These are phyloP conservation scores for Microthlaspi erraticum DNA, from an alignment of 345 rosid genomes.

Conservation along the genomic window DNA sequence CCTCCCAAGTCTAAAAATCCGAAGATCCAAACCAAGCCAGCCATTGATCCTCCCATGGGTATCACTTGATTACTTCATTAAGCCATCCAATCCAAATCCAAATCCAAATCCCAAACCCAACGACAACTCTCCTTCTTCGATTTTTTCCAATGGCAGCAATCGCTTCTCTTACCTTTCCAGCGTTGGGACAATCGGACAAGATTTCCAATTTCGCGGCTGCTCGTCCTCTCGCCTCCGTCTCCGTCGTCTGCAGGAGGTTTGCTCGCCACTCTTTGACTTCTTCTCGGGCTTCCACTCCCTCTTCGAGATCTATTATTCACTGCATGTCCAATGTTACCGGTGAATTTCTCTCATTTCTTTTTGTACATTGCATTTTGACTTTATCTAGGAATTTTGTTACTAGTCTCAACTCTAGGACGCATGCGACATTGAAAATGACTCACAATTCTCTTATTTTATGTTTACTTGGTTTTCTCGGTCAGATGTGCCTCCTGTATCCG, in stretches of 20 bases:
- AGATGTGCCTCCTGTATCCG: slow-evolving; percentile 88
- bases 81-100: neutral
- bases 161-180: slow-evolving; percentile 72
- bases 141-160: slow-evolving; percentile 57
- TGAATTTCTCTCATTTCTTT: slow-evolving; percentile 31
- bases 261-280: slow-evolving; percentile 46
- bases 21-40: slow-evolving; percentile 27
- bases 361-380: neutral
- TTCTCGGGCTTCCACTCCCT: slow-evolving; percentile 45
- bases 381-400: no score
- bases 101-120: neutral
- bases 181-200: slow-evolving; percentile 57
- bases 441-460: no score
- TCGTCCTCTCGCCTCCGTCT: slow-evolving; percentile 50
- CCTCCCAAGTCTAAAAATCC: slow-evolving; percentile 13
- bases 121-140: slow-evolving; percentile 1
- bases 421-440: neutral
- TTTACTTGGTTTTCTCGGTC: slow-evolving; percentile 7
- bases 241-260: slow-evolving; percentile 47
- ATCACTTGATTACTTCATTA: slow-evolving; percentile 28
- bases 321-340: slow-evolving; percentile 74
- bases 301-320: slow-evolving; percentile 56
- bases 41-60: slow-evolving; percentile 30
- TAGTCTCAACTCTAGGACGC: neutral
- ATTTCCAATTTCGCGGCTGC: slow-evolving; percentile 47